Conservation (phyloP, 1,284 basidiomycete genomes). For the Cryptococcus sp. region DNA sequence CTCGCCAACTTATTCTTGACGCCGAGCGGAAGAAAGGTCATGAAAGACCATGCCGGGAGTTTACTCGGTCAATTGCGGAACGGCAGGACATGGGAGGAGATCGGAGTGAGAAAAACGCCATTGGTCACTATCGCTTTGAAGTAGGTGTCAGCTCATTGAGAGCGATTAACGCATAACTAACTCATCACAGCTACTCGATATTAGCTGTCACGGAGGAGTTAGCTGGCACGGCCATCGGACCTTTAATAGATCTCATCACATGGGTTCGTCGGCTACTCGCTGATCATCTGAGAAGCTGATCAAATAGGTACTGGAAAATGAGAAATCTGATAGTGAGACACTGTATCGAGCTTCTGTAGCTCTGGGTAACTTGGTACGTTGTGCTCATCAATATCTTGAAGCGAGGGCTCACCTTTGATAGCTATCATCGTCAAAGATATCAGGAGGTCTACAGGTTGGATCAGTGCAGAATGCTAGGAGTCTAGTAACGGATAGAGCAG, state of each 20-base stretch:
- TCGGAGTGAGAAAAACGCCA: slow-evolving; percentile 31
- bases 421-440: slow-evolving; percentile 35
- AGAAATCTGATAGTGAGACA: slow-evolving; percentile 72
- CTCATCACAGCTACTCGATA: slow-evolving; percentile 45
- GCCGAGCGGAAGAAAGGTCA: slow-evolving; percentile 49
- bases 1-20: slow-evolving; percentile 69
- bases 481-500: slow-evolving; percentile 25
- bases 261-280: slow-evolving; percentile 10
- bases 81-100: slow-evolving; percentile 19
- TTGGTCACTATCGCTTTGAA: slow-evolving; percentile 43
- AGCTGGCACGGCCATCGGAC: slow-evolving; percentile 18
- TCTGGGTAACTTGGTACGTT: slow-evolving; percentile 76
- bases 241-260: slow-evolving; percentile 24
- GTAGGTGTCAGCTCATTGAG: slow-evolving; percentile 22
- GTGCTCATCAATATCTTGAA: too few species aligned
- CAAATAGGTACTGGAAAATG: slow-evolving; percentile 59
- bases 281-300: neutral
- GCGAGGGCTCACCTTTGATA: too few species aligned
- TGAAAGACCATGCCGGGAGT: slow-evolving; percentile 55
- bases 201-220: slow-evolving; percentile 42
- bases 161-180: neutral
- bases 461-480: slow-evolving; percentile 34
- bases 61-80: slow-evolving; percentile 54
- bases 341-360: slow-evolving; percentile 80
- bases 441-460: slow-evolving; percentile 37